Evolutionary conservation across 2,329 filamentous ascomycete species (phyloP).

Genomic region (Aspergillus sojae): DNA sequence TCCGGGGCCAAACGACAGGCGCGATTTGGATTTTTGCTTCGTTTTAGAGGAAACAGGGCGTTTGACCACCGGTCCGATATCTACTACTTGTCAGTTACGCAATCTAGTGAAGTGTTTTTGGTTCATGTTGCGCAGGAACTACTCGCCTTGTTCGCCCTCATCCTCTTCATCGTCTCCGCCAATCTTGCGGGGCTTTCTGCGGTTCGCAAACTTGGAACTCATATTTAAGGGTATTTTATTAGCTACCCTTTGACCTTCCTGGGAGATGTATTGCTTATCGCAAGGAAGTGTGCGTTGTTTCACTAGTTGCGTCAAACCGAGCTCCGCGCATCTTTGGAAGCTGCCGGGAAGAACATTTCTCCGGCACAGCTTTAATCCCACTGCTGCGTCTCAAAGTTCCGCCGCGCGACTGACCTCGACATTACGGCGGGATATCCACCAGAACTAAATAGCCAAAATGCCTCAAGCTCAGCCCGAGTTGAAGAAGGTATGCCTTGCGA

Average conservation of each 20-base stretch:
- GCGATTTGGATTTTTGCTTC: slow-evolving; percentile 73
- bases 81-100: slow-evolving; percentile 37
- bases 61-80: slow-evolving; percentile 54
- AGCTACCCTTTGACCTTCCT: not conserved
- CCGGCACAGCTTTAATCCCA: slow-evolving; percentile 33
- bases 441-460: slow-evolving; percentile 63
- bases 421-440: slow-evolving; percentile 26
- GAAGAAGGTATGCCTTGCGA: slow-evolving; percentile 73
- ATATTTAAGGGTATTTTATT: slow-evolving; percentile 39
- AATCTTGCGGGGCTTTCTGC: slow-evolving; percentile 76
- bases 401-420: slow-evolving; percentile 26
- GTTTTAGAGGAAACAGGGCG: slow-evolving; percentile 53
- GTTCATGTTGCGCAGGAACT: slow-evolving; percentile 1
- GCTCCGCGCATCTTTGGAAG: slow-evolving; percentile 21
- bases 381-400: slow-evolving; percentile 31
- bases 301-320: not conserved
- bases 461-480: slow-evolving; percentile 98
- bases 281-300: slow-evolving; percentile 2
- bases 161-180: slow-evolving; percentile 66
- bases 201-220: slow-evolving; percentile 59
- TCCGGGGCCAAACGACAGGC: slow-evolving; percentile 74
- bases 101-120: not conserved
- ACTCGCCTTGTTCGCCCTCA: slow-evolving; percentile 46
- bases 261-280: not conserved
- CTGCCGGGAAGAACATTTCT: slow-evolving; percentile 38